Evolutionary conservation across 192 early-diverging fungal species (phyloP).

Genomic region (Coemansia furcata): DNA sequence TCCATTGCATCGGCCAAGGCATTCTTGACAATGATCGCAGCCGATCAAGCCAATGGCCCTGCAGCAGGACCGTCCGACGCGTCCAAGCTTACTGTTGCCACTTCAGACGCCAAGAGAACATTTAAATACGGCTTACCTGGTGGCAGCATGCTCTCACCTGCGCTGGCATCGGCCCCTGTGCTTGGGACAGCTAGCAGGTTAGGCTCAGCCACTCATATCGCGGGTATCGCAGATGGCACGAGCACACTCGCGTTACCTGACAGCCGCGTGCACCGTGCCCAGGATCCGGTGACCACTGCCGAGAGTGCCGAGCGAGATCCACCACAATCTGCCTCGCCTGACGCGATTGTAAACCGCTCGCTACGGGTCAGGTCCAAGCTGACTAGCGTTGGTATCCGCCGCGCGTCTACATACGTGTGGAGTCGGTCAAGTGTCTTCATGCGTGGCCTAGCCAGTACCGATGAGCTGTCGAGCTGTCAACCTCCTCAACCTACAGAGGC

Average conservation of each 20-base stretch:
- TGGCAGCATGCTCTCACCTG: neutral
- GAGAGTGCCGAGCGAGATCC: neutral
- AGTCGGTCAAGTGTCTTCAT: conserved; percentile 48
- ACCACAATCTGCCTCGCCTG: conserved; percentile 8
- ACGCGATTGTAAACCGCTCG: conserved; percentile 21
- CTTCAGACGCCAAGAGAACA: neutral
- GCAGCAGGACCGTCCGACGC: neutral
- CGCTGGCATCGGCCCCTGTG: conserved; percentile 12
- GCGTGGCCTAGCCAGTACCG: conserved; percentile 36
- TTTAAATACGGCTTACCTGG: neutral
- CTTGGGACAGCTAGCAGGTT: neutral
- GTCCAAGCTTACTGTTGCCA: conserved; percentile 7
- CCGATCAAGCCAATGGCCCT: neutral
- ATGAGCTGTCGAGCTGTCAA: conserved; percentile 26
- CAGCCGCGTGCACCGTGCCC: neutral
- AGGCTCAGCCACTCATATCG: neutral
- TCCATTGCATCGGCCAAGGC: conserved; percentile 47
- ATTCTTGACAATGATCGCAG: conserved; percentile 45
- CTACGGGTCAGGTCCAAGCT: conserved; percentile 39
- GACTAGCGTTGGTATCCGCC: conserved; percentile 39
- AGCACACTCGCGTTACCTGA: neutral
- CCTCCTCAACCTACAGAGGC: neutral
- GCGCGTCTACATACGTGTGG: conserved; percentile 52
- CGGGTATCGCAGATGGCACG: neutral
- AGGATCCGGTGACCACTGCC: neutral